Evolutionary conservation across 352 stramenopile genomes (phyloP), one percentile per base, ranked within the genome.

Genomic region (Blastocystis sp.): DNA sequence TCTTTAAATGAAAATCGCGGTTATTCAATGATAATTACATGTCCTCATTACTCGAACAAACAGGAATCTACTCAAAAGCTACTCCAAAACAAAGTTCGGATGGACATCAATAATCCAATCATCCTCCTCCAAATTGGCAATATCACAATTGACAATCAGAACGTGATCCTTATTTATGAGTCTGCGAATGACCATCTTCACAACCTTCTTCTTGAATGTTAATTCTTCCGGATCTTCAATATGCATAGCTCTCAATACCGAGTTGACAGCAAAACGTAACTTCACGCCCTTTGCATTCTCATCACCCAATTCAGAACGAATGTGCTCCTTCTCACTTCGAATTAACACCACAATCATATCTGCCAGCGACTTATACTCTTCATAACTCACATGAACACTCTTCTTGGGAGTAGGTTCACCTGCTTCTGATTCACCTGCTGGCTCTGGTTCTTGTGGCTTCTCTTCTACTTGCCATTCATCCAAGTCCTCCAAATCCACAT

Each of bases 401-500:
- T 49, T 14, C 67, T 61, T 74, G n/a, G 19, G 35, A 9, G 24
- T 7, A 37, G 56, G 39, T 59, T 59, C 39, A 19, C 78, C 67
- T 12, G 14, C 42, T 88, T 46, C 39, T 46, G 39, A 46, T 9
- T 9, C 39, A 9, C 3, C 3, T 9, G 39, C 43, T 32, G 24
- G 32, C 75, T 71, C 39, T 19, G 27, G 54, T 27, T 61, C 42
- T 29, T 54, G 58, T 27, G 56, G 37, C n/a, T 61, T 19, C 58
- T 65, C 56, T 85, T 88, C 27, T 49, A 32, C 46, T 21, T 27
- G 37, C 65, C 65, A 39, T 56, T 88, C 81, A 32, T 88, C 63
- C n/a, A 12, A n/a, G 16, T 95, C 93, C 29, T 97, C 93, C 14
- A 97, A 89, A 86, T 96, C 93, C 4, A 99, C 93, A 90, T 98